Conservation (phyloP, 441 rosid species). For the Erysimum cheiri region DNA sequence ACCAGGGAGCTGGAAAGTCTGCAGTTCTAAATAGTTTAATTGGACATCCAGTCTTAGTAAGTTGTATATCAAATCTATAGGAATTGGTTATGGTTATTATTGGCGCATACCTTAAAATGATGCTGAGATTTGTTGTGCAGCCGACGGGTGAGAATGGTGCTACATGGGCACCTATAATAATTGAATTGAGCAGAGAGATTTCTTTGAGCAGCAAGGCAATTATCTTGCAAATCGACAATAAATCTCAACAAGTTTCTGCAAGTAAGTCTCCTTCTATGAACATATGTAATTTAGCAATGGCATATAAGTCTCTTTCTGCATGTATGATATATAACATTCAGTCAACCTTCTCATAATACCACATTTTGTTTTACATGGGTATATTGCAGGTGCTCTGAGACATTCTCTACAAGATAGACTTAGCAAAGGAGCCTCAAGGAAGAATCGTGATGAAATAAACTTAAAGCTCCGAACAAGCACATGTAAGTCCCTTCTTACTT, state of each 20-base stretch:
- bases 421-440: constrained; percentile 72
- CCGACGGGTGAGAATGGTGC: constrained; percentile 91
- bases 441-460: constrained; percentile 65
- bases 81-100: constrained; percentile 12
- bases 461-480: constrained; percentile 80
- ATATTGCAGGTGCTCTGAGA: constrained; percentile 66
- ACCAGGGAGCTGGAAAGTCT: constrained; percentile 82
- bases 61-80: constrained; percentile 38
- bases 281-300: constrained; percentile 22
- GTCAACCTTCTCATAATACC: constrained; percentile 25
- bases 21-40: constrained; percentile 72
- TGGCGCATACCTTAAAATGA: constrained; percentile 5
- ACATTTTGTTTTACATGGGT: constrained; percentile 20
- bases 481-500: constrained; percentile 45
- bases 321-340: constrained; percentile 13
- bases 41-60: constrained; percentile 79
- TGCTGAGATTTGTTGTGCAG: constrained; percentile 41
- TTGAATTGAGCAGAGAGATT: constrained; percentile 62
- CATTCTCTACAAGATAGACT: constrained; percentile 81
- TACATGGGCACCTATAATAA: constrained; percentile 73
- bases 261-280: constrained; percentile 51
- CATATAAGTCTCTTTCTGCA: constrained; percentile 21
- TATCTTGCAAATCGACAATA: constrained; percentile 71
- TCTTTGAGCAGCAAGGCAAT: constrained; percentile 73
- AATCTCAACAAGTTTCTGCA: constrained; percentile 78